phyloP scores from a whole-genome alignment of 768 basidiomycete genomes.

The Mycena belliarum region DNA sequence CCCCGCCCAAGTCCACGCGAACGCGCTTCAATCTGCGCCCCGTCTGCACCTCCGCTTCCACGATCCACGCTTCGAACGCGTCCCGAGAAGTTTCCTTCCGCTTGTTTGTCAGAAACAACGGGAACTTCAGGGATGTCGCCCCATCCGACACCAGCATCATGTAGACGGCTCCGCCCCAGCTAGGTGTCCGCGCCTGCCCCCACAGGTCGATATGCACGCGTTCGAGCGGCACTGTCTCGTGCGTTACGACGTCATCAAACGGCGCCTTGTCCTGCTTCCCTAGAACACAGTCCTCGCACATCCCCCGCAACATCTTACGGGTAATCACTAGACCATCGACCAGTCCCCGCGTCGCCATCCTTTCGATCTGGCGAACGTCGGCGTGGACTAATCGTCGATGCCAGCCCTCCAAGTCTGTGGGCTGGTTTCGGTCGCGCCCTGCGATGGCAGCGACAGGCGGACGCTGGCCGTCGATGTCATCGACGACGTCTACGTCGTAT shows the following conservation, averaged over 20 bases:
- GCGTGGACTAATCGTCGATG: slow-evolving; percentile 13
- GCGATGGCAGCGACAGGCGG: slow-evolving; percentile 4
- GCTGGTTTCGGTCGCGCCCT: slow-evolving; percentile 13
- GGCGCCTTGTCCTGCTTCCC: slow-evolving; percentile 25
- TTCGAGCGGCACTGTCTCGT: slow-evolving; percentile 16
- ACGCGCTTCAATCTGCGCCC: slow-evolving; percentile 14
- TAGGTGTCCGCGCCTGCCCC: slow-evolving; percentile 21
- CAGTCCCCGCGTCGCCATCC: slow-evolving; percentile 10
- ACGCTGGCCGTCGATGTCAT: neutral
- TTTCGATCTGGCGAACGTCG: neutral
- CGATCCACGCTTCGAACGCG: slow-evolving; percentile 16
- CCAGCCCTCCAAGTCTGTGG: neutral
- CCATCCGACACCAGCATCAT: slow-evolving; percentile 28
- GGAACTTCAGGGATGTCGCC: neutral
- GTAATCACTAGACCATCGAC: slow-evolving; percentile 25
- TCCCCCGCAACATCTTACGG: neutral
- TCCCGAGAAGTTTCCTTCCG: slow-evolving; percentile 14
- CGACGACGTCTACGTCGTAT: neutral
- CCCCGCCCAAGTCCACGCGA: slow-evolving; percentile 27
- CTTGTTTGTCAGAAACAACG: slow-evolving; percentile 26
- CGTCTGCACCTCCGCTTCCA: slow-evolving; percentile 19
- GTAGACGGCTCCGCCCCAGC: slow-evolving; percentile 18
- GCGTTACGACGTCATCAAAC: slow-evolving; percentile 21
- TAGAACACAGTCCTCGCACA: slow-evolving; percentile 29
- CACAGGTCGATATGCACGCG: slow-evolving; percentile 27